Conservation (phyloP, 2,329 filamentous ascomycete species). For the Paecilomyces variotii region DNA sequence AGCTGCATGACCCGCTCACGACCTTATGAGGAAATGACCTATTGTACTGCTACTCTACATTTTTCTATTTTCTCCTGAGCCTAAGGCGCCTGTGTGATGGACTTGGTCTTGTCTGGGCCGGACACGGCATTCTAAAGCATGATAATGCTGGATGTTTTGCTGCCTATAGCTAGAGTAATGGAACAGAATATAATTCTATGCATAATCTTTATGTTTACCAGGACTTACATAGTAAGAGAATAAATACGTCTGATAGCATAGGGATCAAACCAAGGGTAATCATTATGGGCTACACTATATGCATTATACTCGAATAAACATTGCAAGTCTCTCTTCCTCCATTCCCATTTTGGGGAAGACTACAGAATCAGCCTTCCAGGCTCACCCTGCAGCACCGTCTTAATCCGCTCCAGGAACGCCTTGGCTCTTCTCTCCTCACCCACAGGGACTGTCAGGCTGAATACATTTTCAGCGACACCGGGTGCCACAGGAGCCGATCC, state of each 20-base stretch:
- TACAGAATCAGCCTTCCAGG: conserved; percentile 63
- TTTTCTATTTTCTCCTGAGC: neutral
- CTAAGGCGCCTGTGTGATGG: neutral
- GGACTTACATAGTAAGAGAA: neutral
- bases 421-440: conserved; percentile 74
- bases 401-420: conserved; percentile 78
- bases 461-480: conserved; percentile 58
- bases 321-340: neutral
- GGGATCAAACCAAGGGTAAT: neutral
- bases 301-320: neutral
- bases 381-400: conserved; percentile 71
- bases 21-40: neutral
- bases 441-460: conserved; percentile 70
- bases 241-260: neutral
- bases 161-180: neutral
- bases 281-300: neutral
- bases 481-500: conserved; percentile 31
- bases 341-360: neutral
- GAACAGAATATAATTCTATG: neutral
- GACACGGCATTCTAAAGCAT: neutral
- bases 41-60: neutral
- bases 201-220: neutral
- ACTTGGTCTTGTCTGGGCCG: neutral
- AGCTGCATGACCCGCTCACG: neutral
- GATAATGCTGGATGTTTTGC: neutral